phyloP scores from a whole-genome alignment of 805 yeast genomes.

The Saccharomyces eubayanus region DNA sequence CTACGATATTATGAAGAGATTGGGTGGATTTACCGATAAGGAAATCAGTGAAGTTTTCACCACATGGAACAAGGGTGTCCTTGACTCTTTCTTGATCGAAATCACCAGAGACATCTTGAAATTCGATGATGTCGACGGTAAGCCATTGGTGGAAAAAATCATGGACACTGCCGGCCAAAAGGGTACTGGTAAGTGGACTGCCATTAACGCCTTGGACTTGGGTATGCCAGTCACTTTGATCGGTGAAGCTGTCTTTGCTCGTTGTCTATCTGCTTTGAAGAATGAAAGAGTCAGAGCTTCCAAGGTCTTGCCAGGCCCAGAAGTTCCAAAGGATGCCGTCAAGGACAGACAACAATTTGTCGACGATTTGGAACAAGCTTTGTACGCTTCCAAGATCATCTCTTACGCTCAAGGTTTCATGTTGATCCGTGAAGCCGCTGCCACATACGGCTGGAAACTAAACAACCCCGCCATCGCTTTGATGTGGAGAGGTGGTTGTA shows the following conservation, averaged over 20 bases:
- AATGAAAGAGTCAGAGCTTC: conserved; percentile 86
- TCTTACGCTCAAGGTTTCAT: conserved; percentile 99
- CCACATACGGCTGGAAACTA: conserved; percentile 92
- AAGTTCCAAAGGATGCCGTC: conserved; percentile 49
- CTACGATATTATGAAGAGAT: conserved; percentile 89
- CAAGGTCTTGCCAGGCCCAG: conserved; percentile 70
- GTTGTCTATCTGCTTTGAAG: conserved; percentile 91
- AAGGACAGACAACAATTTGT: conserved; percentile 77
- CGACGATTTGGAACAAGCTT: conserved; percentile 94
- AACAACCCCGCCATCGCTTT: conserved; percentile 97
- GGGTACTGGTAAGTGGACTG: conserved; percentile 99
- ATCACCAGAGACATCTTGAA: conserved; percentile 92
- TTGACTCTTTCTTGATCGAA: conserved; percentile 94
- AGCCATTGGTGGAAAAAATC: conserved; percentile 92
- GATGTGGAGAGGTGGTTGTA: conserved; percentile 99
- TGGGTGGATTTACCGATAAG: conserved; percentile 80
- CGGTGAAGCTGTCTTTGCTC: conserved; percentile 97
- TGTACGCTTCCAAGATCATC: conserved; percentile 95
- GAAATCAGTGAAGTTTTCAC: conserved; percentile 91
- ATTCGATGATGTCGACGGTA: conserved; percentile 82
- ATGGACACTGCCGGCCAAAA: conserved; percentile 97
- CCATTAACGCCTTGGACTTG: conserved; percentile 92
- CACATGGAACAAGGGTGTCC: conserved; percentile 94
- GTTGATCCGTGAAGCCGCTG: conserved; percentile 97
- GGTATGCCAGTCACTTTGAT: conserved; percentile 98